phyloP scores from a whole-genome alignment of 768 basidiomycete species.

The Hydnum rufescens region DNA sequence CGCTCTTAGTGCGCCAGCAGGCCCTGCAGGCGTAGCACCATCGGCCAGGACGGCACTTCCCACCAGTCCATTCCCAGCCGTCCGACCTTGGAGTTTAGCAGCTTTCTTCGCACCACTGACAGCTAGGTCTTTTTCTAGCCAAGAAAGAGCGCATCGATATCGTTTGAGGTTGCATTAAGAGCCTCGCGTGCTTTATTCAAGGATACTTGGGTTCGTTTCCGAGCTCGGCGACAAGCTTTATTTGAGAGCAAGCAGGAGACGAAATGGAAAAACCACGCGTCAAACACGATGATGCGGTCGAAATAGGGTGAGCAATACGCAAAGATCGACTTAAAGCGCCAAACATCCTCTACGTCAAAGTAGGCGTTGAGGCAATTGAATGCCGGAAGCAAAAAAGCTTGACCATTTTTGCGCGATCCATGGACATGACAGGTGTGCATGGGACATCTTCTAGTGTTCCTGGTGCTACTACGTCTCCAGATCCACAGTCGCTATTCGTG shows the following conservation, averaged over 20 bases:
- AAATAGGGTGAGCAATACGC: background rate
- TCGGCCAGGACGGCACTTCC: conserved; percentile 19
- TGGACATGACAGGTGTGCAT: too few species aligned
- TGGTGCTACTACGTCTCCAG: too few species aligned
- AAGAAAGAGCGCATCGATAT: conserved; percentile 56
- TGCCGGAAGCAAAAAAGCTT: too few species aligned
- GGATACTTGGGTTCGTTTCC: conserved; percentile 63
- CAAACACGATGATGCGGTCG: background rate
- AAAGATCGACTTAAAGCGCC: too few species aligned
- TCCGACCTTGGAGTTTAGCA: conserved; percentile 60
- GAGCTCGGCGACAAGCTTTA: conserved; percentile 67
- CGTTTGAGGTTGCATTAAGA: conserved; percentile 49
- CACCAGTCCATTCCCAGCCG: conserved; percentile 67
- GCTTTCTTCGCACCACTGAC: conserved; percentile 58
- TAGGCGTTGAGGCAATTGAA: too few species aligned
- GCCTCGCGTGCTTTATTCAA: conserved; percentile 81
- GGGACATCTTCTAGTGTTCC: too few species aligned
- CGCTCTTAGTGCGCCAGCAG: conserved; percentile 38
- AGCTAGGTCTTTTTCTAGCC: conserved; percentile 59
- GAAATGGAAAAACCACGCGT: background rate
- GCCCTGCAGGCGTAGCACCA: conserved; percentile 26
- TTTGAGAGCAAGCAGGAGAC: background rate
- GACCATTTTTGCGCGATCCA: too few species aligned
- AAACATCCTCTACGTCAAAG: too few species aligned
- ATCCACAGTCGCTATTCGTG: too few species aligned